These are phyloP conservation scores for Sanghuangporus baumii DNA, from an alignment of 1,284 basidiomycete genomes.

Conservation along the genomic window DNA sequence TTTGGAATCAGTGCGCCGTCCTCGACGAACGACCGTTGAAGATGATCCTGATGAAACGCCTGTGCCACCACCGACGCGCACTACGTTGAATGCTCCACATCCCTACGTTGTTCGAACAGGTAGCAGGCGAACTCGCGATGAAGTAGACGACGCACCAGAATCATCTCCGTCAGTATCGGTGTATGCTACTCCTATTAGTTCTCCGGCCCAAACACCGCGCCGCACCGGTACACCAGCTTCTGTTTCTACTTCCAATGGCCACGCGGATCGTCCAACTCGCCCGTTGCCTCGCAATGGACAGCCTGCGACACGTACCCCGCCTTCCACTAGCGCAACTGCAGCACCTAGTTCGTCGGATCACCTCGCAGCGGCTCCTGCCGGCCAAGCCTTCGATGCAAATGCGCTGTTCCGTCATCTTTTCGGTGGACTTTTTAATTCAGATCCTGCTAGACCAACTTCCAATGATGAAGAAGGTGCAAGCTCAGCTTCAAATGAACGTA, in stretches of 20 bases:
- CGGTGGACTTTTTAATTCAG: background rate
- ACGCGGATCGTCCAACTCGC: constrained; percentile 10
- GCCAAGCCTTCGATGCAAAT: background rate
- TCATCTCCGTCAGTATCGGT: background rate
- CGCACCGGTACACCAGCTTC: constrained; percentile 2
- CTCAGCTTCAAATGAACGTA: background rate
- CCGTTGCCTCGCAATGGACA: constrained; percentile 17
- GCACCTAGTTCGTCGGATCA: background rate
- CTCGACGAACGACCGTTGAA: background rate
- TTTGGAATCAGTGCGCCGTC: background rate
- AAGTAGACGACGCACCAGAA: background rate
- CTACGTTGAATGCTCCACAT: background rate
- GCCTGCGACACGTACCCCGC: background rate
- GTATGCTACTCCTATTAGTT: background rate
- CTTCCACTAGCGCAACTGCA: background rate
- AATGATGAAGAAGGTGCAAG: background rate
- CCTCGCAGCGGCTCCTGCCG: background rate
- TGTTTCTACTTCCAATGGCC: background rate
- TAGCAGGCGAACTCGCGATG: constrained; percentile 11
- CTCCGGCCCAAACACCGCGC: background rate
- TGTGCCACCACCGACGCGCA: background rate
- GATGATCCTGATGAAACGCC: background rate
- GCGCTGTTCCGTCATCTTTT: constrained; percentile 6
- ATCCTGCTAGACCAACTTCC: background rate
- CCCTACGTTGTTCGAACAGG: constrained; percentile 9